Conservation (phyloP, 169 alveolate genomes). For the Plasmodium billcollinsi region DNA sequence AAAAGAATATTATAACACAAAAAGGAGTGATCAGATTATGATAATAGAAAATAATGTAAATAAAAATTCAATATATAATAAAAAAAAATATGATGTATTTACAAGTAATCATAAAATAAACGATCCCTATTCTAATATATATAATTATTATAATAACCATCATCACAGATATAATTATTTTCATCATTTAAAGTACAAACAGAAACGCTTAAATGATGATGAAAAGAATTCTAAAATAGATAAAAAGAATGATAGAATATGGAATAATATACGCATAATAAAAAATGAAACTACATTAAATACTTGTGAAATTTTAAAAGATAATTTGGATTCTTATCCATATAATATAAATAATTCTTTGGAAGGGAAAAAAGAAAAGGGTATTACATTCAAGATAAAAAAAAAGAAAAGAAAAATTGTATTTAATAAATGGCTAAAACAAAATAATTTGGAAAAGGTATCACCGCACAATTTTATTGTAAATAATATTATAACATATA, state of each 20-base stretch:
- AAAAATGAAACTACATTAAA: not conserved
- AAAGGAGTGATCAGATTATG: not conserved
- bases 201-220: not conserved
- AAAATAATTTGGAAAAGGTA: not conserved
- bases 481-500: not conserved
- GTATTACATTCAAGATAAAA: not conserved
- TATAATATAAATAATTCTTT: not conserved
- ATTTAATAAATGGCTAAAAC: not conserved
- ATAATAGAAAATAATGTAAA: not conserved
- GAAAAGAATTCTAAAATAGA: not conserved
- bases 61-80: slow-evolving; percentile 2
- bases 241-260: not conserved
- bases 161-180: not conserved
- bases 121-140: too few relatives aligned
- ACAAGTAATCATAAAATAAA: not conserved
- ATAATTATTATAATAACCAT: not conserved
- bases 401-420: not conserved
- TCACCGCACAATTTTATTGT: not conserved
- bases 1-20: not conserved
- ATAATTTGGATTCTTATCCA: not conserved
- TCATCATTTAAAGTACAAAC: not conserved
- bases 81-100: not conserved
- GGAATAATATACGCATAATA: not conserved
- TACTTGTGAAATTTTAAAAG: not conserved
- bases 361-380: not conserved